Base-by-base conservation (phyloP, 352 stramenopile species). In the Phytopythium delawarense region DNA sequence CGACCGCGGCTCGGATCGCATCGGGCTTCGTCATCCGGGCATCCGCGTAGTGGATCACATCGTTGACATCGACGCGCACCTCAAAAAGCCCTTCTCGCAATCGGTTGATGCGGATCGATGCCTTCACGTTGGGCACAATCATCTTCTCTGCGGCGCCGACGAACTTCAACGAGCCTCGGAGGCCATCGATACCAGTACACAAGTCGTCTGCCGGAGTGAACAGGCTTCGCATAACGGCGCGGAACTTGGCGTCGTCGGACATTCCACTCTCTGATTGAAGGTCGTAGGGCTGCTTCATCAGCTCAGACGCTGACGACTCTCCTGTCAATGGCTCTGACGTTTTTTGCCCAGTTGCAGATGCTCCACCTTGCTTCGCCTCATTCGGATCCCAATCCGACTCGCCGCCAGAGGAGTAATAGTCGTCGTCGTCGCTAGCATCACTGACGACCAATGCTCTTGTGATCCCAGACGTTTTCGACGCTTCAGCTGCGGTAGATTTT, bases 191-290 rank as follows among this genome's bases (percentile, higher is more conserved):
- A 11, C 75, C 77, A 11, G 66, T 61, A 63, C 81, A 94, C 18
- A 92, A 57, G 5, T 81, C 76, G 64, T 94, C 81, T 40, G 61
- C 53, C 37, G 74, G 72, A 16, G 82, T 94, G 57, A 94, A 92
- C 3, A 94, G 64, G 73, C 85, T 91, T 37, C 85, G 78, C 35
- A 94, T 86, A 28, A 76, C 67, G 8, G 85, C 85, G 9, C 85
- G 81, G 39, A 91, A 88, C 61, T 67, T 77, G 2, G 72, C 74
- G 44, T 90, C 83, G 60, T 90, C 76, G 0, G 76, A 64, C 1
- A 18, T 28, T 21, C 44, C 54, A 7, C 57, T 71, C 56, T 94
- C 85, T 0, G 76, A 84, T 15, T 69, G 59, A 7, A 87, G 57
- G 35, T 79, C 69, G 51, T 94, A 94, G 2, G 66, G 48, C 15